phyloP scores from a whole-genome alignment of 345 rosid species.

The Citrus glauca region DNA sequence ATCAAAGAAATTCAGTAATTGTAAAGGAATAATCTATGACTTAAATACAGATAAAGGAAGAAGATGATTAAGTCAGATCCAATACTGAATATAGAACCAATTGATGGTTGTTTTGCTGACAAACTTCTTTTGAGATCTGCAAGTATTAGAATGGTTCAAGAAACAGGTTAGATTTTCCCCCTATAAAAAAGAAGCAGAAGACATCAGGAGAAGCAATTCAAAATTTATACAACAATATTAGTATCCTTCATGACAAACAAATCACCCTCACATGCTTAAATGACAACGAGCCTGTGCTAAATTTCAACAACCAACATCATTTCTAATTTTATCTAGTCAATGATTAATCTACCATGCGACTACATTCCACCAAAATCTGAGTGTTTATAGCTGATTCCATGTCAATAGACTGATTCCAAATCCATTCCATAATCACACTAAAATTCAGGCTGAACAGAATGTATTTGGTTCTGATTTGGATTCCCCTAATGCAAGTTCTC shows the following conservation, averaged over 20 bases:
- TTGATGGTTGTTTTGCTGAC: slow-evolving; percentile 27
- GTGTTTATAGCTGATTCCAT: background rate
- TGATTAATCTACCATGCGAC: background rate
- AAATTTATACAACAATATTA: background rate
- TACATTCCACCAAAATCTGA: background rate
- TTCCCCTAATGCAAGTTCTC: background rate
- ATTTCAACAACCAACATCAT: background rate
- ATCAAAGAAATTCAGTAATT: background rate
- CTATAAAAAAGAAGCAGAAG: background rate
- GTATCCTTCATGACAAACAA: background rate
- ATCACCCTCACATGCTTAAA: background rate
- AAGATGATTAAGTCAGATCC: background rate
- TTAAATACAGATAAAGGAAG: background rate
- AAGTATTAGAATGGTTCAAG: slow-evolving; percentile 9
- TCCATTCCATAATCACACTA: background rate
- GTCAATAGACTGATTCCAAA: background rate
- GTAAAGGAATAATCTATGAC: background rate
- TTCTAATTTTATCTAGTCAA: background rate
- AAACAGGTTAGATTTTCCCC: background rate
- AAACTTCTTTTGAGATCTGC: slow-evolving; percentile 36
- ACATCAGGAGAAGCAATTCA: background rate
- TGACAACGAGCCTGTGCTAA: background rate
- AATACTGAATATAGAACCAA: slow-evolving; percentile 33
- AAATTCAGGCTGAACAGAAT: background rate
- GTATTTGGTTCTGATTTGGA: background rate